phyloP scores from a whole-genome alignment of 1,139 yeast genomes.

The Protomyces pachydermus region DNA sequence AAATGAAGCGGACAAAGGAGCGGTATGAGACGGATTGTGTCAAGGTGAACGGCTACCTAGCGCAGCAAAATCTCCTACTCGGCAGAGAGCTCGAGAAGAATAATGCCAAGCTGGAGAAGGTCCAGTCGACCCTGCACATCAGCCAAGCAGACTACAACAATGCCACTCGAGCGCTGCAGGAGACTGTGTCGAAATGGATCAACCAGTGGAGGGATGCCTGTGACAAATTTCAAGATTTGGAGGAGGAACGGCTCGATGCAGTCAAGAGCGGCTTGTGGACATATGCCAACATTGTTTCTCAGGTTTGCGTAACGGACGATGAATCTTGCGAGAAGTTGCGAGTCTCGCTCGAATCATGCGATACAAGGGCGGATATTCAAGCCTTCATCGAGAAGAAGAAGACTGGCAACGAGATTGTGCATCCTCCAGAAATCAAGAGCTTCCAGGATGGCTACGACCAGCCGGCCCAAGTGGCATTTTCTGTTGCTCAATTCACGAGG shows the following conservation, averaged over 20 bases:
- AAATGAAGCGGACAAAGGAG: slow-evolving; percentile 42
- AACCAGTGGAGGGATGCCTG: slow-evolving; percentile 74
- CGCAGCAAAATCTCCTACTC: slow-evolving; percentile 68
- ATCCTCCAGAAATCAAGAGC: slow-evolving; percentile 54
- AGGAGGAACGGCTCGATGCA: slow-evolving; percentile 70
- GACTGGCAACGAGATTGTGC: slow-evolving; percentile 61
- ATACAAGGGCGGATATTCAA: slow-evolving; percentile 56
- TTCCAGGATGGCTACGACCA: slow-evolving; percentile 29
- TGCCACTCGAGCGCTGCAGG: slow-evolving; percentile 56
- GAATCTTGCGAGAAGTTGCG: slow-evolving; percentile 69
- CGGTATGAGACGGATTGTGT: slow-evolving; percentile 58
- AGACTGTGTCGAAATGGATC: slow-evolving; percentile 66
- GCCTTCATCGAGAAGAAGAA: slow-evolving; percentile 54
- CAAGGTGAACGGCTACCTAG: slow-evolving; percentile 54
- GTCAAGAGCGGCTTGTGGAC: slow-evolving; percentile 77
- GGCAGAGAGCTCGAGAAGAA: slow-evolving; percentile 71
- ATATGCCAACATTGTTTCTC: slow-evolving; percentile 69
- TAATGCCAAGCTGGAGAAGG: slow-evolving; percentile 56
- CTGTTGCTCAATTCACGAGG: not conserved
- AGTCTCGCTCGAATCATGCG: slow-evolving; percentile 61
- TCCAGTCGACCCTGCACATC: slow-evolving; percentile 46
- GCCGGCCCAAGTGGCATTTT: not conserved
- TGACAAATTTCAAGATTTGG: slow-evolving; percentile 64
- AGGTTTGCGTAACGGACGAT: slow-evolving; percentile 74
- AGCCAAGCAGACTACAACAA: slow-evolving; percentile 55